Evolutionary conservation across 106 monocot species (phyloP).

Genomic region (Dendrobium chrysotoxum): DNA sequence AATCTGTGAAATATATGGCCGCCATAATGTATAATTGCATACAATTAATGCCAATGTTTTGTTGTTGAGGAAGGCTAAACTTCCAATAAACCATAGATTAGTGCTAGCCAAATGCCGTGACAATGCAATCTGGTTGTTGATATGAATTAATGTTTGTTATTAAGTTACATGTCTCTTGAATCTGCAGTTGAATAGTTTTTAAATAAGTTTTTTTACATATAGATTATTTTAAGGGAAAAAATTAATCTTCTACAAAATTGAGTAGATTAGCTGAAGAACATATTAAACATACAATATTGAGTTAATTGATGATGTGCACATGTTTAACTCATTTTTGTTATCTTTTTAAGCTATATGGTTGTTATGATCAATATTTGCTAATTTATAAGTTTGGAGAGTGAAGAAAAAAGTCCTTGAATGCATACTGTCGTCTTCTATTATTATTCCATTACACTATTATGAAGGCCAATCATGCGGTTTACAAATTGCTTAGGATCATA

Average conservation of each 20-base stretch:
- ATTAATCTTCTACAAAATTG: not conserved
- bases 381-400: too few relatives aligned
- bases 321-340: too few relatives aligned
- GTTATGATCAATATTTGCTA: too few relatives aligned
- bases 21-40: not conserved
- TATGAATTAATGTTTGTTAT: not conserved
- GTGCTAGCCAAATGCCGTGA: not conserved
- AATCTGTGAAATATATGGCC: not conserved
- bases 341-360: too few relatives aligned
- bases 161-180: not conserved
- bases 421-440: too few relatives aligned
- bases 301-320: not conserved
- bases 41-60: not conserved
- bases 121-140: not conserved
- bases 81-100: not conserved
- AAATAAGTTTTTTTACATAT: not conserved
- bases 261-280: not conserved
- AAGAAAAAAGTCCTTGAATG: too few relatives aligned
- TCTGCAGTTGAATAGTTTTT: not conserved
- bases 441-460: too few relatives aligned
- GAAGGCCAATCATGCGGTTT: not conserved
- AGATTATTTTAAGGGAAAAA: not conserved
- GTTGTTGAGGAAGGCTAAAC: not conserved
- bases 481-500: not conserved
- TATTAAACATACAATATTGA: not conserved